Percentiles rank a stretch among this genome's conserved stretches.
These are phyloP conservation scores for Trichoderma oligosporum DNA, from an alignment of 2,329 filamentous ascomycete species.

Conservation along the genomic window DNA sequence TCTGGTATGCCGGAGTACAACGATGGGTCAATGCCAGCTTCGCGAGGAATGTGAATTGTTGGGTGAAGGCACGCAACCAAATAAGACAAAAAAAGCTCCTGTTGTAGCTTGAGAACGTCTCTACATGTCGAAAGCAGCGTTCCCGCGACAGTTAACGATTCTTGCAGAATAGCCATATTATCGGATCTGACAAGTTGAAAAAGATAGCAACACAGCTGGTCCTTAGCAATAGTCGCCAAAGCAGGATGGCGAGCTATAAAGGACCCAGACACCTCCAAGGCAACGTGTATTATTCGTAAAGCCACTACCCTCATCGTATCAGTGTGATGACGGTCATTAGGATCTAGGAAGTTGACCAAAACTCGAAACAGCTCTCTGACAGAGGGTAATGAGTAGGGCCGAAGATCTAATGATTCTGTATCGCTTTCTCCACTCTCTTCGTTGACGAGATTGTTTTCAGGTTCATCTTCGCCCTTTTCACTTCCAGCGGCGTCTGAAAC, in stretches of 20 bases:
- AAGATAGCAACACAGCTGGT: slow-evolving; percentile 86
- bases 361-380: slow-evolving; percentile 93
- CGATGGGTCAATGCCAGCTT: slow-evolving; percentile 83
- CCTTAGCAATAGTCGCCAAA: slow-evolving; percentile 81
- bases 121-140: slow-evolving; percentile 89
- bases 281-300: slow-evolving; percentile 92
- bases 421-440: slow-evolving; percentile 41
- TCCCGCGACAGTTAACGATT: slow-evolving; percentile 85
- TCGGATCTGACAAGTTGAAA: slow-evolving; percentile 96
- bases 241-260: slow-evolving; percentile 91
- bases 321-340: slow-evolving; percentile 86
- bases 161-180: slow-evolving; percentile 90
- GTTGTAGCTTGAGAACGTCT: slow-evolving; percentile 86
- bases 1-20: slow-evolving; percentile 93
- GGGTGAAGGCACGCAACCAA: slow-evolving; percentile 91
- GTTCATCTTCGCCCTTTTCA: slow-evolving; percentile 12
- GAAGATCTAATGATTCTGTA: slow-evolving; percentile 57
- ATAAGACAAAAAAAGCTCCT: slow-evolving; percentile 93
- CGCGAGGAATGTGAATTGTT: slow-evolving; percentile 86
- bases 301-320: slow-evolving; percentile 98
- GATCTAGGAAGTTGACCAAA: slow-evolving; percentile 87
- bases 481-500: not conserved
- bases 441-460: slow-evolving; percentile 22
- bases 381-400: slow-evolving; percentile 88
- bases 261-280: slow-evolving; percentile 90